Evolutionary conservation across 768 basidiomycete genomes (phyloP), one percentile per base, ranked within the genome.

Genomic region (Rossbeevera mucosa): DNA sequence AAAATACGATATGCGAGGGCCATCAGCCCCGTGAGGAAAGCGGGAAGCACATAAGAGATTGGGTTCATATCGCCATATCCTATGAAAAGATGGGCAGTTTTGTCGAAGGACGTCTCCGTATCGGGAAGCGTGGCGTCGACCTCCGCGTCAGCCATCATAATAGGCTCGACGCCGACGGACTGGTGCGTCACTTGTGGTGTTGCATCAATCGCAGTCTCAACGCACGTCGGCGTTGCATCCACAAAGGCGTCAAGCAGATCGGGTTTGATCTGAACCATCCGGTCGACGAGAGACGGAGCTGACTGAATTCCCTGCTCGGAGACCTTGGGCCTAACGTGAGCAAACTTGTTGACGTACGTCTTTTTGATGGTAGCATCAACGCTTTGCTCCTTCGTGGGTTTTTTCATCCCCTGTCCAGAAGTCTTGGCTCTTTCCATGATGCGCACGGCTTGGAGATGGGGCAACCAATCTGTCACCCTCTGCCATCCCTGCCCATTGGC

Each of bases 391-490:
- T 56, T 59, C 40, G 57, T 59, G 36, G 68, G 18, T 59, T 55
- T 48, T 31, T 43, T 54, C 16, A 47, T 47, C 46, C 57, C 59
- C 38, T 48, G 47, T 53, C 64, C 54, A 47, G 64, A 49, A 57
- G 68, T 63, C 60, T 78, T 76, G 47, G 73, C 71, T 48, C 83
- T 78, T 60, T 91, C 88, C 44, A 75, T 70, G 38, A 79, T 66
- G 22, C 88, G 85, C 54, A 90, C 69, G 50, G 71, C 72, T 64
- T 90, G 88, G 22, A 91, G 67, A 63, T 82, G 81, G n/a, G 88
- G 88, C 50, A 91, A 75, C 57, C 77, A 79, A 46, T 88, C 86
- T 2, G 75, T 74, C 25, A 82, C 82, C 44, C 72, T 77, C 66
- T 88, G 84, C 88, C 88, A 91, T 18, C 72, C 77, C 50, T 75